phyloP scores from a whole-genome alignment of 2,329 filamentous ascomycete genomes.

The Aspergillus carbonarius region DNA sequence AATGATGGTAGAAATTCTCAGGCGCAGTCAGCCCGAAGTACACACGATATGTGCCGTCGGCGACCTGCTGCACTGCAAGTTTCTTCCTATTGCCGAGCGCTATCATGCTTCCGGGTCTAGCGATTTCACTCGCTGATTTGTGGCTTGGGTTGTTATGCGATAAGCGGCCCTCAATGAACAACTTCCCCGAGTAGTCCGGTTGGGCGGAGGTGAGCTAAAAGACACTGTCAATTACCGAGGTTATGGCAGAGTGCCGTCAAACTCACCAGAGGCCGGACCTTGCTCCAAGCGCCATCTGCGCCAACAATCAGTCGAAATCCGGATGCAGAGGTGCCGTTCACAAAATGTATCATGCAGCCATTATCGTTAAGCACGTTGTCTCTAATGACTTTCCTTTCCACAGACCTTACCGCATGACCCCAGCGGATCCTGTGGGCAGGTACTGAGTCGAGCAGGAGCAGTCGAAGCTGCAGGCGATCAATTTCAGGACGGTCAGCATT shows the following conservation, averaged over 20 bases:
- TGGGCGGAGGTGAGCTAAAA: conserved; percentile 32
- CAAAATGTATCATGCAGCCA: conserved; percentile 23
- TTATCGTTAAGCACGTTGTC: background rate
- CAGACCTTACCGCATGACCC: conserved; percentile 18
- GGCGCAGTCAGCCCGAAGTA: conserved; percentile 19
- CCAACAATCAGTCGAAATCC: conserved; percentile 50
- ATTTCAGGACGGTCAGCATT: conserved; percentile 39
- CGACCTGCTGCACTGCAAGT: conserved; percentile 20
- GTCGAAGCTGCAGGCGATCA: conserved; percentile 39
- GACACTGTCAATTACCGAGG: background rate
- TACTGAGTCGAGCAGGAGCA: conserved; percentile 39
- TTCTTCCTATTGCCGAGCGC: conserved; percentile 7
- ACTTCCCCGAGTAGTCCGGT: conserved; percentile 36
- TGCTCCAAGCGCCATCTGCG: conserved; percentile 51
- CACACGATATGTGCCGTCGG: conserved; percentile 20
- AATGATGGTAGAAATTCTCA: conserved; percentile 6
- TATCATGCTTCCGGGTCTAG: background rate
- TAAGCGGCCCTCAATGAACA: conserved; percentile 28
- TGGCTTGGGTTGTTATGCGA: conserved; percentile 30
- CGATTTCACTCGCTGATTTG: conserved; percentile 20
- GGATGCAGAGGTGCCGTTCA: conserved; percentile 28
- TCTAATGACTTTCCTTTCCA: background rate
- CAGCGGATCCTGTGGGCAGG: conserved; percentile 35
- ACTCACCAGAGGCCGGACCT: conserved; percentile 32
- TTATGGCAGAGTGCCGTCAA: background rate